Conservation (phyloP, 805 yeast genomes). For the Cyberlindnera amylophila region DNA sequence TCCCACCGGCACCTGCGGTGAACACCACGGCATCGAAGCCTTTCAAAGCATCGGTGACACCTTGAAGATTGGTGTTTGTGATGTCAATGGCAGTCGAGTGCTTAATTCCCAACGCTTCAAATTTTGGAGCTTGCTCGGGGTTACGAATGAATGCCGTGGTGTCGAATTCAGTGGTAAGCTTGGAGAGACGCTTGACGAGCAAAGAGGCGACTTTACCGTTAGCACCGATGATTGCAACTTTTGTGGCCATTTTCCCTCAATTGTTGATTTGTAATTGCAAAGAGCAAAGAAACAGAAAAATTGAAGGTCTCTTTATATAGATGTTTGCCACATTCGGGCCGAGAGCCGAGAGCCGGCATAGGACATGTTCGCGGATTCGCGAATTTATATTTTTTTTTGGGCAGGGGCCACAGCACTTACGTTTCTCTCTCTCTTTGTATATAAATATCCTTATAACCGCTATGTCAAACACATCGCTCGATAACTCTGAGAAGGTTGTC, state of each 20-base stretch:
- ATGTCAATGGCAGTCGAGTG: constrained; percentile 37
- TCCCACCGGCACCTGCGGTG: constrained; percentile 62
- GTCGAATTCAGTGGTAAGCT: constrained; percentile 30
- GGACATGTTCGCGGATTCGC: no score
- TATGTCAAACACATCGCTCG: constrained; percentile 32
- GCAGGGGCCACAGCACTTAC: no score
- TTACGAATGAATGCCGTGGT: constrained; percentile 45
- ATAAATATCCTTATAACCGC: constrained; percentile 18
- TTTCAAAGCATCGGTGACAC: constrained; percentile 35
- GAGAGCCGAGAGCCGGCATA: no score
- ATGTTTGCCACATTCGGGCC: no score
- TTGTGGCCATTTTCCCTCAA: constrained; percentile 17
- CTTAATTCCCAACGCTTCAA: constrained; percentile 35
- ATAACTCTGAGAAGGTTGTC: constrained; percentile 22
- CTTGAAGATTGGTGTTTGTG: constrained; percentile 32
- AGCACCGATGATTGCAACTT: constrained; percentile 53
- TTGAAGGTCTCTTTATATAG: no score
- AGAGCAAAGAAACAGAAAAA: no score
- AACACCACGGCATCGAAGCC: constrained; percentile 57
- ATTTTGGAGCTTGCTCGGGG: constrained; percentile 39
- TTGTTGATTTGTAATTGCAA: background rate
- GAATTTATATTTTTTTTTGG: no score
- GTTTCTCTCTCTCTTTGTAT: no score
- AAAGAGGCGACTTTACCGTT: constrained; percentile 57
- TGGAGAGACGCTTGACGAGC: constrained; percentile 35